Evolutionary conservation across 345 rosid species (phyloP).

Genomic region (Arabis alpina): DNA sequence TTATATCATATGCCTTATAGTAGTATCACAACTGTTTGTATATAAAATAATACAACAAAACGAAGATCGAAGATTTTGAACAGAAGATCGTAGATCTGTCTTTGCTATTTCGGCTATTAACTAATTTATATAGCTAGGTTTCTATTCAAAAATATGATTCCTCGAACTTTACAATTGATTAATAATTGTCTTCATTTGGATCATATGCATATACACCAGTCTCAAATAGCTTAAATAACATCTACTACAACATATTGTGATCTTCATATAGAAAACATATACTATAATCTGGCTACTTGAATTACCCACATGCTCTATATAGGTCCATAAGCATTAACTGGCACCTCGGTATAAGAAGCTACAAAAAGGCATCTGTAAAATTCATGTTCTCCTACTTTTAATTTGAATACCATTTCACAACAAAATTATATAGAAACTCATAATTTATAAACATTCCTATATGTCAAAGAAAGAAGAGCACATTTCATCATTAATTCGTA

Average conservation of each 20-base stretch:
- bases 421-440: too few species aligned
- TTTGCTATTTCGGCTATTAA: slow-evolving; percentile 1
- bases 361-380: too few species aligned
- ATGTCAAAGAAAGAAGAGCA: too few species aligned
- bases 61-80: slow-evolving; percentile 3
- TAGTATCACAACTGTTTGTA: too few species aligned
- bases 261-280: neutral
- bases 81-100: slow-evolving; percentile 8
- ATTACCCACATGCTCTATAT: neutral
- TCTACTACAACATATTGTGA: slow-evolving; percentile 1
- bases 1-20: neutral
- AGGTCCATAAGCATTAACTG: slow-evolving; percentile 24
- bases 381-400: too few species aligned
- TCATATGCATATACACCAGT: neutral
- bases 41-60: neutral
- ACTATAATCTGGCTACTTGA: slow-evolving; percentile 2
- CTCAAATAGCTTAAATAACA: neutral
- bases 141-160: neutral
- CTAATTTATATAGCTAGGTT: slow-evolving; percentile 5
- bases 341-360: neutral
- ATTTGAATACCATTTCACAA: too few species aligned
- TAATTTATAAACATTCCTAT: too few species aligned
- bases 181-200: slow-evolving; percentile 23
- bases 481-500: too few species aligned
- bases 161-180: slow-evolving; percentile 27